A percentile compares a stretch with the other conserved stretches of the same genome.
Evolutionary conservation across 495 filamentous ascomycete genomes (phyloP).

Genomic region (Aspergillus campestris): DNA sequence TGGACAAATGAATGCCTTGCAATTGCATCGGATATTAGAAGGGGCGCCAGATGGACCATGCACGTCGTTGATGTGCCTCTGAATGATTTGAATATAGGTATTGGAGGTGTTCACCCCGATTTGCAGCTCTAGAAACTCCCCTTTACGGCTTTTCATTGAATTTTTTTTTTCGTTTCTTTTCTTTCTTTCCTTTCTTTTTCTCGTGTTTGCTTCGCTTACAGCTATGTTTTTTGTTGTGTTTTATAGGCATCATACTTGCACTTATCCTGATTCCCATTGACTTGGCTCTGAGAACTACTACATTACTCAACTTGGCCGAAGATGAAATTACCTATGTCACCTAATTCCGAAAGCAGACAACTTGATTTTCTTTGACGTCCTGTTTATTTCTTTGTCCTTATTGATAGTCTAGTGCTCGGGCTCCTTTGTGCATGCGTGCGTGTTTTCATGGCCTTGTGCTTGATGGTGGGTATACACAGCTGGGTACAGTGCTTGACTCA

Average conservation of each 20-base stretch:
- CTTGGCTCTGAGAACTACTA: constrained; percentile 6
- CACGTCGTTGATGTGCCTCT: constrained; percentile 16
- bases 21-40: constrained; percentile 27
- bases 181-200: constrained; percentile 8
- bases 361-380: constrained; percentile 12
- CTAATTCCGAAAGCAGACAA: constrained; percentile 24
- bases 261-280: constrained; percentile 11
- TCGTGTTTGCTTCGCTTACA: constrained; percentile 6
- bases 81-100: constrained; percentile 24
- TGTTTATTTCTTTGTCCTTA: constrained; percentile 1
- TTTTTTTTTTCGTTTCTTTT: constrained; percentile 15
- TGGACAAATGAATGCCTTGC: constrained; percentile 16
- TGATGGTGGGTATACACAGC: too few relatives aligned
- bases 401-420: background rate
- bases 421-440: background rate
- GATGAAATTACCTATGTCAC: constrained; percentile 24
- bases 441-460: background rate
- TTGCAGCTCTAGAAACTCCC: constrained; percentile 33
- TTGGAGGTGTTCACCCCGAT: constrained; percentile 25
- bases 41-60: constrained; percentile 23
- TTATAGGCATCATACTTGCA: constrained; percentile 18
- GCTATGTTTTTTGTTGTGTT: constrained; percentile 17
- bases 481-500: too few relatives aligned
- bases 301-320: constrained; percentile 7
- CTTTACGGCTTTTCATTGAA: constrained; percentile 1